Evolutionary conservation across 2,329 filamentous ascomycete species (phyloP).

Genomic region (Cryoendolithus antarcticus): DNA sequence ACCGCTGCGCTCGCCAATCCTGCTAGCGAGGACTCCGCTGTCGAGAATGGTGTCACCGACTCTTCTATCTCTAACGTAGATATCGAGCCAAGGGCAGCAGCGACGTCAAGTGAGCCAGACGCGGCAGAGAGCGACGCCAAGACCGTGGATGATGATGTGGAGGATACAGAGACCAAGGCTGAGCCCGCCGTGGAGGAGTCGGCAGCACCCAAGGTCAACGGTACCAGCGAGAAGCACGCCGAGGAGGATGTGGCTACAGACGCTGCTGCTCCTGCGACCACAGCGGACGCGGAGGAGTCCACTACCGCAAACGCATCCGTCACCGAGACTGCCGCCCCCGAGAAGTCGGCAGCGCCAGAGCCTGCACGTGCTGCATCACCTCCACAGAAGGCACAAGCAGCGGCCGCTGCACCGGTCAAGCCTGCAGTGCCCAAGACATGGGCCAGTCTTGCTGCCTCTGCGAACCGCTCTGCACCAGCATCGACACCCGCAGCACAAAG

Average conservation of each 20-base stretch:
- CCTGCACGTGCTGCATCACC: slow-evolving; percentile 35
- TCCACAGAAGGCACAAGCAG: slow-evolving; percentile 34
- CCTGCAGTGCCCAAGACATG: slow-evolving; percentile 52
- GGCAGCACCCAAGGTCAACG: slow-evolving; percentile 24
- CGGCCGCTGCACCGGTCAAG: slow-evolving; percentile 40
- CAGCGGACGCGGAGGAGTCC: slow-evolving; percentile 25
- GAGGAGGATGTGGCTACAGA: slow-evolving; percentile 17
- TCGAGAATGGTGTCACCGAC: slow-evolving; percentile 29
- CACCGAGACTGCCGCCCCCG: slow-evolving; percentile 24
- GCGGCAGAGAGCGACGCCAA: slow-evolving; percentile 20
- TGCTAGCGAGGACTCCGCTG: slow-evolving; percentile 10
- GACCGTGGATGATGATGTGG: no score
- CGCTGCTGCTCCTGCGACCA: slow-evolving; percentile 16
- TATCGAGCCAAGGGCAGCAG: slow-evolving; percentile 14
- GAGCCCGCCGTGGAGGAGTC: no score
- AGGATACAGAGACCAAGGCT: no score
- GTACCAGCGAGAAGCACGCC: slow-evolving; percentile 26
- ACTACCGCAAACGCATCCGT: slow-evolving; percentile 25
- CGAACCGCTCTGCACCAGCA: slow-evolving; percentile 25
- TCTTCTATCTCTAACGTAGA: slow-evolving; percentile 27
- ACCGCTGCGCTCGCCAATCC: slow-evolving; percentile 8
- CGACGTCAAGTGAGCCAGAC: slow-evolving; percentile 14
- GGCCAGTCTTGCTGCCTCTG: slow-evolving; percentile 55
- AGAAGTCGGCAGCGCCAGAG: slow-evolving; percentile 53
- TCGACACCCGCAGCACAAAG: slow-evolving; percentile 23